Evolutionary conservation across 2,329 filamentous ascomycete genomes (phyloP), one percentile per base, ranked within the genome.

Genomic region (Epichloe hybrida): DNA sequence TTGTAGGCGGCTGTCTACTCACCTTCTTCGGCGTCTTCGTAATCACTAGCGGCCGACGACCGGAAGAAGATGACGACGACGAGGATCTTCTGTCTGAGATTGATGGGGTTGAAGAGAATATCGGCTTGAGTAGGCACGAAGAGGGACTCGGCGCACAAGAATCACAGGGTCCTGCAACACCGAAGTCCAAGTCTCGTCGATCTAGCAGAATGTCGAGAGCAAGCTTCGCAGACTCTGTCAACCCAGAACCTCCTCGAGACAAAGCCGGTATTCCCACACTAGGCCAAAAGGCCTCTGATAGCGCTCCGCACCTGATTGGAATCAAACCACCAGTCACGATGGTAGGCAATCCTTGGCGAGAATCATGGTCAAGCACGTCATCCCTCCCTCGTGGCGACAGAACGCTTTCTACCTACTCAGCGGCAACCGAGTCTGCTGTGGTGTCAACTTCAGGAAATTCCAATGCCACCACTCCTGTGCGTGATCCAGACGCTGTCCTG

Each of bases 11-110:
- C 38, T 98, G 93, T 67, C 74, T 88, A 4, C 69, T 98, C 56
- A 98, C 93, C 1, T 98, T 98, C 66, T 82, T 91, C 53, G 93
- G 93, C 9, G 93, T 98, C n/a, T 97, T 93, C 68, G 78, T 96
- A 57, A 96, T 98, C 62, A 97, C 93, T 1, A 95, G 86, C 60
- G 89, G 88, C 50, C 77, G 90, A 57, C 72, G 77, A 48, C 70
- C 23, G 7, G 23, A 73, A 11, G 76, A 77, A n/a, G 75, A 80
- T 3, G 75, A 80, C 3, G 75, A 80, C 2, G 79, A 83, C 17
- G 62, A 69, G 17, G 75, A 79, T n/a, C 55, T 62, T 7, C 58
- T 79, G 15, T 76, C 70, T 3, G 77, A 81, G 41, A 69, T 68
- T 31, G 78, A 81, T 43, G 78, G 79, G 37, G 71, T 80, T 15